These are phyloP conservation scores for Coemansia sp. DNA, from an alignment of 192 early-diverging fungal genomes.

Conservation along the genomic window DNA sequence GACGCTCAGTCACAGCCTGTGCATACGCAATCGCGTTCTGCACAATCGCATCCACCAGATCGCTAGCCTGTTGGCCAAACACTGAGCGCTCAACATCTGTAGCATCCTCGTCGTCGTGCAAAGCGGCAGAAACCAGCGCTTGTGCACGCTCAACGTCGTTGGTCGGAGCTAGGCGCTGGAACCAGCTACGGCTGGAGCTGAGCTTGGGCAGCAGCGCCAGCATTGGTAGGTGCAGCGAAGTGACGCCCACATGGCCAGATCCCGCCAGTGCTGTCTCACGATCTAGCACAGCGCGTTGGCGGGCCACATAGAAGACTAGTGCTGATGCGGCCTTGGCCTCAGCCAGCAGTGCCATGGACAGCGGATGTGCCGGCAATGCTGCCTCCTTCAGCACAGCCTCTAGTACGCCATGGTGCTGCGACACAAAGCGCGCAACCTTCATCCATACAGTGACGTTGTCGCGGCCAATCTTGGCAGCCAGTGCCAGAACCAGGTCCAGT, in stretches of 20 bases:
- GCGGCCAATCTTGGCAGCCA: conserved; percentile 50
- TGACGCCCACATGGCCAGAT: conserved; percentile 45
- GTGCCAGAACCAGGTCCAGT: conserved; percentile 59
- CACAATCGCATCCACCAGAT: conserved; percentile 42
- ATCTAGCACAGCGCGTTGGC: conserved; percentile 52
- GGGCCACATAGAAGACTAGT: conserved; percentile 38
- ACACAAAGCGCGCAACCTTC: conserved; percentile 46
- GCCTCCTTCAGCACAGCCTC: conserved; percentile 45
- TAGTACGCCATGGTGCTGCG: conserved; percentile 45
- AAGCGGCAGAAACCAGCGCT: conserved; percentile 25
- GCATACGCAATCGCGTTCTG: conserved; percentile 47
- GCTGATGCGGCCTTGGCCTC: conserved; percentile 42
- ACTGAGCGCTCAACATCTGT: conserved; percentile 29
- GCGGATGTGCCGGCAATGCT: conserved; percentile 22
- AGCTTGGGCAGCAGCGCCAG: conserved; percentile 52
- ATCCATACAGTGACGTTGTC: conserved; percentile 52
- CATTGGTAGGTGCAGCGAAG: conserved; percentile 41
- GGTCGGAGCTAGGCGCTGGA: conserved; percentile 23
- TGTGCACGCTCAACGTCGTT: conserved; percentile 55
- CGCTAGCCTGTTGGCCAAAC: conserved; percentile 48
- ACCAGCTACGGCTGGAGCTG: conserved; percentile 25
- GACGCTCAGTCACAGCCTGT: conserved; percentile 46
- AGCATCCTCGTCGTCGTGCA: conserved; percentile 15
- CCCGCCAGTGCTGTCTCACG: conserved; percentile 44
- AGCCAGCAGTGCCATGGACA: conserved; percentile 38